Percentiles rank a stretch among this genome's conserved stretches.
phyloP scores from a whole-genome alignment of 345 rosid genomes.

The Bruguiera sexangula region DNA sequence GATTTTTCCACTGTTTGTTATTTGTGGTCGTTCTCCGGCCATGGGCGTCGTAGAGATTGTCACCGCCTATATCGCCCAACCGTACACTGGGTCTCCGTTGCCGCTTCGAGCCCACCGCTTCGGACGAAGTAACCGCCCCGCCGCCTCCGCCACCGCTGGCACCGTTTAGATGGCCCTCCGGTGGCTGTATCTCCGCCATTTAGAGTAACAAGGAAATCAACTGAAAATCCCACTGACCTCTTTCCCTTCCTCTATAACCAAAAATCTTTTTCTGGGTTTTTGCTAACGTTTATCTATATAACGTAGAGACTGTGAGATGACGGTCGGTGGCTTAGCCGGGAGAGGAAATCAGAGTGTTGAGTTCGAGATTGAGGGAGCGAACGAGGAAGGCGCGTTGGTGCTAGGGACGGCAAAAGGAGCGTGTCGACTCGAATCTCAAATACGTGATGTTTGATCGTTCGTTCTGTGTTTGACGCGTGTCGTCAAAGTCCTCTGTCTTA shows the following conservation, averaged over 20 bases:
- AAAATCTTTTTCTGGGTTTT: background rate
- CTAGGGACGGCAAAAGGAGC: background rate
- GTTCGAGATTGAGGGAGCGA: background rate
- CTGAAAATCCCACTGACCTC: too few species aligned
- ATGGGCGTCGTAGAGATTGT: slow-evolving; percentile 52
- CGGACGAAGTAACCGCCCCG: slow-evolving; percentile 38
- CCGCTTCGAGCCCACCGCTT: slow-evolving; percentile 64
- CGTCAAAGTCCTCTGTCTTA: too few species aligned
- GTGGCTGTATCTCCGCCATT: slow-evolving; percentile 58
- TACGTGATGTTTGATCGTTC: too few species aligned
- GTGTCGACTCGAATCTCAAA: too few species aligned
- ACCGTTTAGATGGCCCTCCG: slow-evolving; percentile 50
- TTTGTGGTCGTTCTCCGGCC: slow-evolving; percentile 33
- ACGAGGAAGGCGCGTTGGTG: background rate
- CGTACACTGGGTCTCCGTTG: slow-evolving; percentile 88
- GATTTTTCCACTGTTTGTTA: slow-evolving; percentile 33
- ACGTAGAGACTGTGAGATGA: background rate
- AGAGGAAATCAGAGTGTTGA: background rate
- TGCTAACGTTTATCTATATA: background rate
- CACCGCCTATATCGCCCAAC: slow-evolving; percentile 87
- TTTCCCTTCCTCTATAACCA: too few species aligned
- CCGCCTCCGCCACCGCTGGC: slow-evolving; percentile 31
- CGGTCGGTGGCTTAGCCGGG: background rate
- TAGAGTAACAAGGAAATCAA: background rate
- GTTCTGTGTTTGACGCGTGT: too few species aligned